These are phyloP conservation scores for Microbotryomycetes sp. DNA, from an alignment of 1,284 basidiomycete genomes.

Conservation along the genomic window DNA sequence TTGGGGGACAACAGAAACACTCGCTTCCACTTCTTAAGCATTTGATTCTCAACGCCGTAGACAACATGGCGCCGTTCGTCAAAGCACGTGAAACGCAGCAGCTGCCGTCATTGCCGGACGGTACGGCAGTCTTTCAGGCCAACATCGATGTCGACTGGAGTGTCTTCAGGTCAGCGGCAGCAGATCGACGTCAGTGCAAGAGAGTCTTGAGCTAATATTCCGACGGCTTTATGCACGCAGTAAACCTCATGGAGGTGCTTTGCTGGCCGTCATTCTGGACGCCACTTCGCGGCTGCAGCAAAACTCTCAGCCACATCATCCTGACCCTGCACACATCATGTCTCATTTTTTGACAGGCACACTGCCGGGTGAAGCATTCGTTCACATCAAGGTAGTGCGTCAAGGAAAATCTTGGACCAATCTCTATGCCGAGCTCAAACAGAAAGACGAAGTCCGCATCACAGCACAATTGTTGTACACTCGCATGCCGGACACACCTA, in stretches of 20 bases:
- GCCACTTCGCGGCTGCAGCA: background rate
- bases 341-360: background rate
- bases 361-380: background rate
- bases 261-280: conserved; percentile 1
- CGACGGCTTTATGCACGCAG: background rate
- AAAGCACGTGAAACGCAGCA: background rate
- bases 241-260: conserved; percentile 8
- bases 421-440: background rate
- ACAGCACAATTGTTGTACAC: conserved; percentile 2
- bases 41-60: no score
- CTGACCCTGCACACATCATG: conserved; percentile 4
- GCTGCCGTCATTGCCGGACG: background rate
- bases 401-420: conserved; percentile 1
- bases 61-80: background rate
- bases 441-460: background rate
- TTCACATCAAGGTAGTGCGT: background rate
- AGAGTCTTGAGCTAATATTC: background rate
- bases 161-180: background rate
- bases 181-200: background rate
- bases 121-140: background rate
- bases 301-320: background rate
- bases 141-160: background rate
- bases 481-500: background rate
- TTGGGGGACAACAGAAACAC: no score
- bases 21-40: no score